Evolutionary conservation across 2,329 filamentous ascomycete species (phyloP).

Genomic region (Colletotrichum orbiculare): DNA sequence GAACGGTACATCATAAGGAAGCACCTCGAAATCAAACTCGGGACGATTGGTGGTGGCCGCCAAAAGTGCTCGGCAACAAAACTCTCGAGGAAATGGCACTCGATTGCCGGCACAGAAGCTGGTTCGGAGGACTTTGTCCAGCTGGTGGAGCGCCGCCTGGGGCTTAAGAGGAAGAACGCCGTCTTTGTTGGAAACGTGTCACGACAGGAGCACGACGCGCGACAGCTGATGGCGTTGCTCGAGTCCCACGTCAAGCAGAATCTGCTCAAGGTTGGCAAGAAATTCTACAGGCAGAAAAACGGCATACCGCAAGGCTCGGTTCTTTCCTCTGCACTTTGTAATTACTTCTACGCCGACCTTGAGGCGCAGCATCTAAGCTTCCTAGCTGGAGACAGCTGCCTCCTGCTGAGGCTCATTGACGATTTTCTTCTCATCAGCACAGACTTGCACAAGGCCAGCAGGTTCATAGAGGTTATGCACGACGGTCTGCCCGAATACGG

Average conservation of each 20-base stretch:
- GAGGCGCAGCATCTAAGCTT: conserved; percentile 79
- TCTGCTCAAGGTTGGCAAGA: conserved; percentile 88
- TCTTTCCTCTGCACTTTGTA: conserved; percentile 87
- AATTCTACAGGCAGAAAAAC: conserved; percentile 84
- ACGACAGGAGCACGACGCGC: conserved; percentile 66
- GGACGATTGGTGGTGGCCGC: conserved; percentile 37
- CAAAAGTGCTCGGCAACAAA: conserved; percentile 49
- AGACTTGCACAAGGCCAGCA: conserved; percentile 71
- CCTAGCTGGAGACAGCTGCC: conserved; percentile 64
- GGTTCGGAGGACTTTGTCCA: conserved; percentile 58
- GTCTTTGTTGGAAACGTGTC: conserved; percentile 80
- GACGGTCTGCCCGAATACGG: conserved; percentile 82
- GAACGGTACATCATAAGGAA: conserved; percentile 77
- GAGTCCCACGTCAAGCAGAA: conserved; percentile 85
- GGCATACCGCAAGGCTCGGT: conserved; percentile 96
- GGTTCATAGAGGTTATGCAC: conserved; percentile 86
- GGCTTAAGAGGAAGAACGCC: conserved; percentile 68
- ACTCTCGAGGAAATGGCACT: conserved; percentile 61
- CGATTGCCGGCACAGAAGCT: conserved; percentile 57
- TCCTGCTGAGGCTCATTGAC: conserved; percentile 87
- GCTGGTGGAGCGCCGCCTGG: conserved; percentile 53
- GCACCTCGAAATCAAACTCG: conserved; percentile 76
- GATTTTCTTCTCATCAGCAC: conserved; percentile 92
- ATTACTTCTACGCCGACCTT: conserved; percentile 93
- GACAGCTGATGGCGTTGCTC: conserved; percentile 75